phyloP scores from a whole-genome alignment of 495 filamentous ascomycete species.

The Saxophila tyrrhenica region DNA sequence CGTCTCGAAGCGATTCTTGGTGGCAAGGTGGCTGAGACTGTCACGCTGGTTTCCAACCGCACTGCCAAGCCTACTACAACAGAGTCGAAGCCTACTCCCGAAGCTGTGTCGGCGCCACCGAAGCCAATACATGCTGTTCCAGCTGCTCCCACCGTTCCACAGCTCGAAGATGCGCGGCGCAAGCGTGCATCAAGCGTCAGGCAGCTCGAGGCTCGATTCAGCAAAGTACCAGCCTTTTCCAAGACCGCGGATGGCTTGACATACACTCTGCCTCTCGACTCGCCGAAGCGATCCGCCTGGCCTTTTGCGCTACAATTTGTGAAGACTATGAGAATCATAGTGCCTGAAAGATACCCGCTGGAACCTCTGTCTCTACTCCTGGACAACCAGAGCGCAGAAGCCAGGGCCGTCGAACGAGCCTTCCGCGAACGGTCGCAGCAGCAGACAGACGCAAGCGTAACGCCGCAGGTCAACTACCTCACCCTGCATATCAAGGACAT shows the following conservation, averaged over 20 bases:
- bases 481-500: slow-evolving; percentile 61
- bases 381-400: slow-evolving; percentile 48
- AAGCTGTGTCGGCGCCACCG: not conserved
- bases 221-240: slow-evolving; percentile 52
- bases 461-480: slow-evolving; percentile 67
- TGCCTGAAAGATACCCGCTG: slow-evolving; percentile 64
- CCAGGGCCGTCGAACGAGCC: slow-evolving; percentile 51
- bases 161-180: slow-evolving; percentile 40
- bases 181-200: slow-evolving; percentile 54
- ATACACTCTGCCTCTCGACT: slow-evolving; percentile 64
- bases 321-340: slow-evolving; percentile 53
- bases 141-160: not conserved
- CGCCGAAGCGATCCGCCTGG: slow-evolving; percentile 48
- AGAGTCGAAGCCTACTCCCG: not conserved
- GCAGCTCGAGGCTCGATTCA: slow-evolving; percentile 72
- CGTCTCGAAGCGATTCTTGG: slow-evolving; percentile 62
- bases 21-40: slow-evolving; percentile 60
- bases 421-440: slow-evolving; percentile 48
- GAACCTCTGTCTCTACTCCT: slow-evolving; percentile 56
- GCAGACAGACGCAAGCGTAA: slow-evolving; percentile 50
- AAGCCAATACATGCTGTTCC: no score
- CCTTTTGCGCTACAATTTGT: slow-evolving; percentile 51
- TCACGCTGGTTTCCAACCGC: slow-evolving; percentile 65
- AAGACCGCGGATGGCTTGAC: slow-evolving; percentile 59
- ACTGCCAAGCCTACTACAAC: not conserved